Percentiles rank a stretch among this genome's conserved stretches.
Conservation (phyloP, 1,139 yeast genomes). For the Candida dubliniensis region DNA sequence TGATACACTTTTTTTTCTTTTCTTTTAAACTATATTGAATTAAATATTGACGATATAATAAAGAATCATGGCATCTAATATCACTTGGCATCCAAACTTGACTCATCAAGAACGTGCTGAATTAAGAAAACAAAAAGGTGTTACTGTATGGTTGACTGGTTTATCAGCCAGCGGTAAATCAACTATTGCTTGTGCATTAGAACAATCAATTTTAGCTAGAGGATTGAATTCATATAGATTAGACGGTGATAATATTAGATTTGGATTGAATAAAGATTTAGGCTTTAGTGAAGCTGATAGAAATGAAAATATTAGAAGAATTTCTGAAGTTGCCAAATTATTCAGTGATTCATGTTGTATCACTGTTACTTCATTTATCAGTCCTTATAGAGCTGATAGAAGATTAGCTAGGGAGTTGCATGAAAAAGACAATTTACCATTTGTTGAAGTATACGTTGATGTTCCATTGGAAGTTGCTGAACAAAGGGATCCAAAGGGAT, state of each 20-base stretch:
- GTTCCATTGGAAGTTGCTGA: constrained; percentile 94
- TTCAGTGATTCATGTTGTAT: constrained; percentile 88
- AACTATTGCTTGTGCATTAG: constrained; percentile 93
- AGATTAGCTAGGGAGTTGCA: constrained; percentile 83
- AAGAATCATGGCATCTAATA: constrained; percentile 78
- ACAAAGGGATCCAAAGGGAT: constrained; percentile 94
- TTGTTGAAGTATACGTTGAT: constrained; percentile 87
- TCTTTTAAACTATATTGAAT: background rate
- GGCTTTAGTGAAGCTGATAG: constrained; percentile 92
- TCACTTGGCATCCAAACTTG: constrained; percentile 93
- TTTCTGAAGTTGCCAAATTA: constrained; percentile 85
- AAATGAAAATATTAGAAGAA: constrained; percentile 91
- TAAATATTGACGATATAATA: background rate
- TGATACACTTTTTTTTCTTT: background rate
- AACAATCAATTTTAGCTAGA: constrained; percentile 70
- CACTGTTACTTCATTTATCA: constrained; percentile 86
- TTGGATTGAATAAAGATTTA: constrained; percentile 90
- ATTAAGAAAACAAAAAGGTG: constrained; percentile 79
- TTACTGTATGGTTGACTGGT: constrained; percentile 94
- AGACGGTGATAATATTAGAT: constrained; percentile 93
- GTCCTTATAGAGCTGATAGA: constrained; percentile 86
- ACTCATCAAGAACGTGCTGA: constrained; percentile 76
- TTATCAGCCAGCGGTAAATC: constrained; percentile 93
- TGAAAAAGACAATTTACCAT: constrained; percentile 70
- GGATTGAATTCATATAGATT: constrained; percentile 77